Conservation (phyloP, 805 yeast species). For the Candida chilensis region DNA sequence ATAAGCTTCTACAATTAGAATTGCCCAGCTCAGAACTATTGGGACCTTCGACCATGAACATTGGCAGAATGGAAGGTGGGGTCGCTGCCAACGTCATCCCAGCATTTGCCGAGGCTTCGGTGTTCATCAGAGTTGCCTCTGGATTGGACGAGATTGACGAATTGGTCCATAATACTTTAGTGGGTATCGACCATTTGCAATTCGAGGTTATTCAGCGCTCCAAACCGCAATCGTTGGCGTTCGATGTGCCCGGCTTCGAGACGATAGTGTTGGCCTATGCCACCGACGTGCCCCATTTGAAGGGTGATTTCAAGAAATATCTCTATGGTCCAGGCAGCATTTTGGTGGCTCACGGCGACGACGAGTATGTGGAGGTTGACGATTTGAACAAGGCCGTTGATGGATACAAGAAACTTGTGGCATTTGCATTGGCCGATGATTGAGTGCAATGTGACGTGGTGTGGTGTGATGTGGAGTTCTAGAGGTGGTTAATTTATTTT, state of each 20-base stretch:
- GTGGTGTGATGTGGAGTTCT: background rate
- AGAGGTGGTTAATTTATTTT: background rate
- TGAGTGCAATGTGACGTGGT: background rate
- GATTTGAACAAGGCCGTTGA: conserved; percentile 41
- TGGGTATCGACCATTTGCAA: conserved; percentile 12
- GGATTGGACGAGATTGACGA: conserved; percentile 25
- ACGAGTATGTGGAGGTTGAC: conserved; percentile 39
- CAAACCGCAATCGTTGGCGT: conserved; percentile 41
- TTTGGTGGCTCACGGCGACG: conserved; percentile 48
- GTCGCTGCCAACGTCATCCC: conserved; percentile 63
- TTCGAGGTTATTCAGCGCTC: conserved; percentile 8
- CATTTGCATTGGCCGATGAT: conserved; percentile 4
- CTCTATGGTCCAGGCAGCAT: conserved; percentile 65
- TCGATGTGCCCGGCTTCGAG: conserved; percentile 59
- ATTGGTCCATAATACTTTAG: conserved; percentile 23
- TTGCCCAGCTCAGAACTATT: conserved; percentile 44
- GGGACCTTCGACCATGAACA: conserved; percentile 55
- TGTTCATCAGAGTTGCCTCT: conserved; percentile 46
- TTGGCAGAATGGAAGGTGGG: conserved; percentile 51
- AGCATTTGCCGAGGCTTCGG: conserved; percentile 39
- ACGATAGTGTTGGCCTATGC: conserved; percentile 37
- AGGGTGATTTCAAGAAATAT: conserved; percentile 28
- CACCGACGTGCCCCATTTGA: conserved; percentile 27
- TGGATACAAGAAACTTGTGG: conserved; percentile 39
- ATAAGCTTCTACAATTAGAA: conserved; percentile 28